These are phyloP conservation scores for Verruconis gallopava DNA, from an alignment of 2,329 filamentous ascomycete species.

Conservation along the genomic window DNA sequence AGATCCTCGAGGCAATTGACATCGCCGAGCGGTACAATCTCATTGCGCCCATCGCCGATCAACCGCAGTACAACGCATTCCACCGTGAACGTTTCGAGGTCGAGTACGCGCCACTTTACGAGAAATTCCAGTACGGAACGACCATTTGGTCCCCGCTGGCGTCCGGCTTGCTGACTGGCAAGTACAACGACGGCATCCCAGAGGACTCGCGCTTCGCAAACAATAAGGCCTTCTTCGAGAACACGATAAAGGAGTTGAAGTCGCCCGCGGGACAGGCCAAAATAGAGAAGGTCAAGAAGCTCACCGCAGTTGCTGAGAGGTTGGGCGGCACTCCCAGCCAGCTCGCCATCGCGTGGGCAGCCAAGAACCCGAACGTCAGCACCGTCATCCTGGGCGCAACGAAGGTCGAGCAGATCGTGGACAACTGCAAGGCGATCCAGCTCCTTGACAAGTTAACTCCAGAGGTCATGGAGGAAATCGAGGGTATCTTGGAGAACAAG, in stretches of 20 bases:
- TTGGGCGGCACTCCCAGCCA: slow-evolving; percentile 36
- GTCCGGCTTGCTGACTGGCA: slow-evolving; percentile 46
- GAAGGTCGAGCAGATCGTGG: slow-evolving; percentile 33
- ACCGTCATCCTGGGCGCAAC: slow-evolving; percentile 44
- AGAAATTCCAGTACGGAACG: slow-evolving; percentile 45
- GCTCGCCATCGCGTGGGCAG: slow-evolving; percentile 45
- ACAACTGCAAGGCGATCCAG: slow-evolving; percentile 27
- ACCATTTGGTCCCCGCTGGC: slow-evolving; percentile 44
- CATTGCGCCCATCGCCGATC: slow-evolving; percentile 41
- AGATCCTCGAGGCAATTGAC: slow-evolving; percentile 45
- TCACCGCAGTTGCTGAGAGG: slow-evolving; percentile 37
- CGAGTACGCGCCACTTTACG: slow-evolving; percentile 45
- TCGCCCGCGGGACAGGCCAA: slow-evolving; percentile 37
- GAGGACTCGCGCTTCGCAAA: slow-evolving; percentile 47
- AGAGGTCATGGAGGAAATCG: slow-evolving; percentile 28
- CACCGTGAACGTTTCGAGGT: slow-evolving; percentile 48
- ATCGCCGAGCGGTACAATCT: slow-evolving; percentile 45
- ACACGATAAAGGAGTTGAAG: slow-evolving; percentile 39
- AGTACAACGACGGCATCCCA: slow-evolving; percentile 52
- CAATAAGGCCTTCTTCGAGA: slow-evolving; percentile 45
- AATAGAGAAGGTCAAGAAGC: slow-evolving; percentile 45
- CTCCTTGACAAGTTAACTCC: slow-evolving; percentile 27
- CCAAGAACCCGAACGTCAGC: slow-evolving; percentile 45
- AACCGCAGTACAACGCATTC: slow-evolving; percentile 50
- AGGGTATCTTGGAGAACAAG: slow-evolving; percentile 27